Percentiles rank a stretch among this genome's conserved stretches.
These are phyloP conservation scores for Lasiodiplodia theobromae DNA, from an alignment of 2,329 filamentous ascomycete species.

Conservation along the genomic window DNA sequence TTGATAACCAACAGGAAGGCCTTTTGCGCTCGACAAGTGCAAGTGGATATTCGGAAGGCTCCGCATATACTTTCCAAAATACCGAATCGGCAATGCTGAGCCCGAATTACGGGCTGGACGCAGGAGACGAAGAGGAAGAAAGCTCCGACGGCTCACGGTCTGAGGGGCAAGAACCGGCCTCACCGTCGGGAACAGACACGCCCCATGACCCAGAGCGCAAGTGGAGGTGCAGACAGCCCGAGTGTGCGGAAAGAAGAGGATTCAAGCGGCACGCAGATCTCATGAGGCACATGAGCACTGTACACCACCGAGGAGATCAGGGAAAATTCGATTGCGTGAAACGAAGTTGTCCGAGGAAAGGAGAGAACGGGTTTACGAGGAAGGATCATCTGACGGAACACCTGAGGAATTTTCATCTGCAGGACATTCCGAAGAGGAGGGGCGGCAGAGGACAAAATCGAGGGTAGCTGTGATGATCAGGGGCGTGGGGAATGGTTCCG, in stretches of 20 bases:
- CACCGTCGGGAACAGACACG: not conserved
- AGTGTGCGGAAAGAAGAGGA: not conserved
- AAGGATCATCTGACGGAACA: constrained; percentile 66
- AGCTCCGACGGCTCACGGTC: constrained; percentile 2
- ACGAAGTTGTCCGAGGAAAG: constrained; percentile 3
- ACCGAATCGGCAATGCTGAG: not conserved
- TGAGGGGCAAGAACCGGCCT: not conserved
- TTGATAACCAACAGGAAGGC: not conserved
- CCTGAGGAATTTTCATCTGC: constrained; percentile 61
- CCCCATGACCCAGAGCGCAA: not conserved
- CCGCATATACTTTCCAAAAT: not conserved
- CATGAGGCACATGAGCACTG: constrained; percentile 19
- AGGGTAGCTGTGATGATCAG: not conserved
- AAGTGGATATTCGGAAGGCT: not conserved
- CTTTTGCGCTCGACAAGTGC: not conserved
- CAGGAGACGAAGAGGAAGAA: not conserved
- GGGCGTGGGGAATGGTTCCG: not conserved
- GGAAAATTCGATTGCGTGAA: constrained; percentile 6
- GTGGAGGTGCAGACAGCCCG: not conserved
- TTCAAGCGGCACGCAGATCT: constrained; percentile 26
- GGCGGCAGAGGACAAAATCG: not conserved
- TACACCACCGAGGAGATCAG: constrained; percentile 11
- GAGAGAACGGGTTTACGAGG: constrained; percentile 58
- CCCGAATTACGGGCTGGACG: not conserved
- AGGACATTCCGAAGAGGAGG: constrained; percentile 51